Evolutionary conservation across 164 flowering plant species (phyloP).

Genomic region (Macadamia integrifolia): DNA sequence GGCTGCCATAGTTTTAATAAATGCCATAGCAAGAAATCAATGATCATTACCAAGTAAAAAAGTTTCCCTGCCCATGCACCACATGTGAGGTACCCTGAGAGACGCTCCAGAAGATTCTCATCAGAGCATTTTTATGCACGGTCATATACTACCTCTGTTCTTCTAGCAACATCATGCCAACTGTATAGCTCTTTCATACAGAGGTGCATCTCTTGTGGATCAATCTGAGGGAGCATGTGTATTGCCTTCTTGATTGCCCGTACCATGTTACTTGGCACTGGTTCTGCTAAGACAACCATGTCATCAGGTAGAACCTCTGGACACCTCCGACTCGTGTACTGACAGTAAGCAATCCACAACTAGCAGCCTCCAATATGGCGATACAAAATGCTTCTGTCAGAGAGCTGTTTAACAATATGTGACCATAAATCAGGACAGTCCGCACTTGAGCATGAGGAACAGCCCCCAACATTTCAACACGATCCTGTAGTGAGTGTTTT

Average conservation of each 20-base stretch:
- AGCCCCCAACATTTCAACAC: conserved; percentile 98
- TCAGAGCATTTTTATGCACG: conserved; percentile 65
- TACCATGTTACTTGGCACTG: conserved; percentile 91
- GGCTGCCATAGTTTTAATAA: conserved; percentile 68
- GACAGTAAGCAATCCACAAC: conserved; percentile 96
- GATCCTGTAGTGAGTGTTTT: conserved; percentile 88
- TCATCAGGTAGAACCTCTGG: conserved; percentile 97
- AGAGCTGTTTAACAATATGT: conserved; percentile 92
- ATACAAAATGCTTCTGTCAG: conserved; percentile 98
- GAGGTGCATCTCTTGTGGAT: conserved; percentile 85
- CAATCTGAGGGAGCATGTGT: conserved; percentile 71
- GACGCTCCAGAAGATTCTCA: conserved; percentile 65
- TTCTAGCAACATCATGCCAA: conserved; percentile 96
- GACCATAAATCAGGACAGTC: conserved; percentile 80
- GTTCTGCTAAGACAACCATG: conserved; percentile 90
- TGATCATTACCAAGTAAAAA: conserved; percentile 80
- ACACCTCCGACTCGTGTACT: conserved; percentile 99
- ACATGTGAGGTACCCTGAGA: conserved; percentile 83
- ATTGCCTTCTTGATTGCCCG: conserved; percentile 73
- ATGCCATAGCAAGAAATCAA: conserved; percentile 75
- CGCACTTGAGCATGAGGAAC: conserved; percentile 93
- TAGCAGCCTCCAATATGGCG: conserved; percentile 97
- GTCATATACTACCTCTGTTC: conserved; percentile 88
- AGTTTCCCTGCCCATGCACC: conserved; percentile 98
- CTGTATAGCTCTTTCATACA: conserved; percentile 81